A percentile compares a stretch with the other conserved stretches of the same genome.
phyloP scores from a whole-genome alignment of 148 eudicot species.

The Cornus kousa region DNA sequence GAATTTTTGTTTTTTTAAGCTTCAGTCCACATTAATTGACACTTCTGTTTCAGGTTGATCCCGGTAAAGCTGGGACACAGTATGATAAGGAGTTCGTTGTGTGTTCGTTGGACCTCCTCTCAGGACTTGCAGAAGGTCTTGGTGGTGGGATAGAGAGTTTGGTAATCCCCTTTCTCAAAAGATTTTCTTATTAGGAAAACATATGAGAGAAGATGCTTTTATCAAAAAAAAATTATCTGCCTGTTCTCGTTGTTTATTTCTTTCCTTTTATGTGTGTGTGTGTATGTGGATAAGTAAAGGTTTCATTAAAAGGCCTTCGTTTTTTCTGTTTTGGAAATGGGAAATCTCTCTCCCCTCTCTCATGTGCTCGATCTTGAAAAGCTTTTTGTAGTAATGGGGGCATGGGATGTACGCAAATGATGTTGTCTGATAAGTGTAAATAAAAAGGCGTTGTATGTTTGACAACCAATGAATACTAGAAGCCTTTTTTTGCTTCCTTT shows the following conservation, averaged over 20 bases:
- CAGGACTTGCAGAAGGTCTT: conserved; percentile 96
- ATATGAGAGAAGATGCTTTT: not conserved
- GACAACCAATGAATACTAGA: too few species aligned
- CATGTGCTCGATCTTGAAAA: not conserved
- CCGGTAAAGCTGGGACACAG: conserved; percentile 64
- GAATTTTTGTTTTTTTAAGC: not conserved
- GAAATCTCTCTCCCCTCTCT: not conserved
- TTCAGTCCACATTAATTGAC: not conserved
- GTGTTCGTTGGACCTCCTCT: conserved; percentile 85
- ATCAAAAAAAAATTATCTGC: not conserved
- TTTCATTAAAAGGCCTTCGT: too few species aligned
- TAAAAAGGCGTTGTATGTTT: too few species aligned
- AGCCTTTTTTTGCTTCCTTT: too few species aligned
- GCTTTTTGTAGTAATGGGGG: not conserved
- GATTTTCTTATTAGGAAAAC: not conserved
- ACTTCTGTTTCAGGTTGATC: conserved; percentile 53
- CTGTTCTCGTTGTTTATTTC: too few species aligned
- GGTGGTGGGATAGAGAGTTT: conserved; percentile 91
- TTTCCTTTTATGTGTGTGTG: too few species aligned
- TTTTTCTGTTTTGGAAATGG: not conserved
- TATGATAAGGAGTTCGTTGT: conserved; percentile 89
- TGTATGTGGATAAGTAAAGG: too few species aligned
- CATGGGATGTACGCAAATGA: not conserved
- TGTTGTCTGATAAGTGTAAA: too few species aligned
- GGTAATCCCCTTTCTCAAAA: conserved; percentile 45